Evolutionary conservation across 1,284 basidiomycete genomes (phyloP), one percentile per base, ranked within the genome.

Genomic region (Austroboletus niveus): DNA sequence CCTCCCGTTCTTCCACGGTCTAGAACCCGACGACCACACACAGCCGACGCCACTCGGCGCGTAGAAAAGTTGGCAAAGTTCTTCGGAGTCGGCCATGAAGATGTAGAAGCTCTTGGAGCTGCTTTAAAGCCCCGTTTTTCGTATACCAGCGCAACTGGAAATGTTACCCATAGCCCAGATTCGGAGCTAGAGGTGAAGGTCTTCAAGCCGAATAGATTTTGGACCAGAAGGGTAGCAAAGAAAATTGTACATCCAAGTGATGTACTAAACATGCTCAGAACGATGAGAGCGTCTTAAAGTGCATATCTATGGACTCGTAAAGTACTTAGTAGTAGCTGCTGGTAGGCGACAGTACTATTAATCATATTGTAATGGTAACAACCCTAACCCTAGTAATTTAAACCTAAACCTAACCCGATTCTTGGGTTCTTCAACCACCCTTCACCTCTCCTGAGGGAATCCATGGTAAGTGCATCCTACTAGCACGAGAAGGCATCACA

Each of bases 11-110:
- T 20, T 22, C 17, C 41, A 39, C 38, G 2, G 3, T 45, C 42
- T n/a, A 17, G 22, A 30, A 42, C 40, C 15, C 41, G 43, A 29
- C 45, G 52, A 42, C 40, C 52, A 24, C 31, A 27, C 15, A 57
- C 53, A 7, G 41, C 50, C 17, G 53, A 53, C 20, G 14, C 34
- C 1, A 44, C 15, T 42, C 41, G 50, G n/a, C 59, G 47, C 3
- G 41, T 75, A 20, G 76, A 75, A 50, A 84, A 84, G 63, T 66
- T 83, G 43, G 72, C 76, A 8, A 74, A 74, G 40, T 83, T 83
- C 65, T 84, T 85, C 62, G 83, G 82, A 7, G 80, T 84, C 31
- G 72, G 69, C 30, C 75, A 77, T 58, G 71, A 75, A 46, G 76
- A 82, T 56, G 66, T 83, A 34, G 30, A 22, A 9, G n/a, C 30